These are phyloP conservation scores for Emericellopsis cladophorae DNA, from an alignment of 2,329 filamentous ascomycete species.

Conservation along the genomic window DNA sequence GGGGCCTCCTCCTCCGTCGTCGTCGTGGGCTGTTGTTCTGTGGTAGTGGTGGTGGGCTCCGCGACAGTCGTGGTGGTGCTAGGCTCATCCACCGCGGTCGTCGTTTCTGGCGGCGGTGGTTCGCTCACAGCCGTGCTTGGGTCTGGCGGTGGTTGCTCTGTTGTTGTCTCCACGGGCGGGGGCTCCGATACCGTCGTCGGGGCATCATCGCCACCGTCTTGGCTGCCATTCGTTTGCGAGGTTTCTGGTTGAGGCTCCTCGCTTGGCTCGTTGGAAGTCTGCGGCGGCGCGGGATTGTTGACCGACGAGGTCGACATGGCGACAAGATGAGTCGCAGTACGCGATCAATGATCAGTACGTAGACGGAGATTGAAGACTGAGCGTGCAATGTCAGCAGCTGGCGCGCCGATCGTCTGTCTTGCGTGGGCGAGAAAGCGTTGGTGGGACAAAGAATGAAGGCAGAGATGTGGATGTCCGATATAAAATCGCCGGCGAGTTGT, in stretches of 20 bases:
- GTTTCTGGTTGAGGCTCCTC: not conserved
- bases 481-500: too few relatives aligned
- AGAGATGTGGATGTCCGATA: too few relatives aligned
- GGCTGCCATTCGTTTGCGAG: not conserved
- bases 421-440: too few relatives aligned
- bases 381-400: conserved; percentile 1
- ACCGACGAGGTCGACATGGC: not conserved
- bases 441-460: too few relatives aligned
- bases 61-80: not conserved
- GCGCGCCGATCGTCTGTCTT: too few relatives aligned
- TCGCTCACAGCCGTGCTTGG: conserved; percentile 5
- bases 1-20: not conserved
- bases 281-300: not conserved
- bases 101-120: conserved; percentile 2
- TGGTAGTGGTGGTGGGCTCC: not conserved
- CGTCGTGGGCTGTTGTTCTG: not conserved
- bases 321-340: not conserved
- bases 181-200: not conserved
- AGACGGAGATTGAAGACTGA: not conserved
- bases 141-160: conserved; percentile 5
- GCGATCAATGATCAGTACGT: not conserved
- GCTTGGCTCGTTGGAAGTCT: not conserved
- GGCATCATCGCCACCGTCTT: not conserved
- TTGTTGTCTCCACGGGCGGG: not conserved
- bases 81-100: conserved; percentile 1